Base-by-base conservation (phyloP, 495 filamentous ascomycete genomes). In the Saxophila tyrrhenica region DNA sequence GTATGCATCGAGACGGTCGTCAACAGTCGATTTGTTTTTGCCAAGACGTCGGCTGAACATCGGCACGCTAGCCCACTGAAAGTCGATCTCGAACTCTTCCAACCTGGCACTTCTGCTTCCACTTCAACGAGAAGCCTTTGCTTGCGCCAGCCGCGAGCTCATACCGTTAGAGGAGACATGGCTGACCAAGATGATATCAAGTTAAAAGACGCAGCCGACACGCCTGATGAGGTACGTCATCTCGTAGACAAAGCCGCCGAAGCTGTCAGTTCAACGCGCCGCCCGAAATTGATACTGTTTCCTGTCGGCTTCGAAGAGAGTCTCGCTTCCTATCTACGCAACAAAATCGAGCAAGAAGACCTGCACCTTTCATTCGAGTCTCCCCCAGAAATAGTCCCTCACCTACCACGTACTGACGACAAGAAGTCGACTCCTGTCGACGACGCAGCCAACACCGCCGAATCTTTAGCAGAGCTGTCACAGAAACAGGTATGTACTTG, bases 111-210 rank as follows among this genome's bases (percentile, higher is more conserved):
- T n/a, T n/a, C n/a, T n/a, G n/a, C n/a, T n/a, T n/a, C n/a, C n/a
- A n/a, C n/a, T n/a, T n/a, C n/a, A n/a, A n/a, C n/a, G n/a, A n/a
- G n/a, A n/a, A n/a, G n/a, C n/a, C n/a, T 13, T 35, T 35, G 5
- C 29, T 35, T 13, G 5, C 29, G 29, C 29, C 29, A 35, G 29
- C 29, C 29, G 13, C 5, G 7, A 35, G 29, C 29, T n/a, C n/a
- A n/a, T n/a, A n/a, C n/a, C n/a, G n/a, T n/a, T n/a, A n/a, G n/a
- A 44, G 7, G 41, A 44, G 25, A 23, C 16, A 54, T 54, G 52
- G 43, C 42, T 15, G 52, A 54, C 42, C 22, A 54, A 43, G 3
- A 17, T 25, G 52, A 39, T 11, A 9, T 54, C 39, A 32, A 48
- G 42, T 35, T 48, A 24, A 48, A 47, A 19, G 42, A 25, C 25